Evolutionary conservation across 2,329 filamentous ascomycete species (phyloP).

Genomic region (Pseudogymnoascus verrucosus): DNA sequence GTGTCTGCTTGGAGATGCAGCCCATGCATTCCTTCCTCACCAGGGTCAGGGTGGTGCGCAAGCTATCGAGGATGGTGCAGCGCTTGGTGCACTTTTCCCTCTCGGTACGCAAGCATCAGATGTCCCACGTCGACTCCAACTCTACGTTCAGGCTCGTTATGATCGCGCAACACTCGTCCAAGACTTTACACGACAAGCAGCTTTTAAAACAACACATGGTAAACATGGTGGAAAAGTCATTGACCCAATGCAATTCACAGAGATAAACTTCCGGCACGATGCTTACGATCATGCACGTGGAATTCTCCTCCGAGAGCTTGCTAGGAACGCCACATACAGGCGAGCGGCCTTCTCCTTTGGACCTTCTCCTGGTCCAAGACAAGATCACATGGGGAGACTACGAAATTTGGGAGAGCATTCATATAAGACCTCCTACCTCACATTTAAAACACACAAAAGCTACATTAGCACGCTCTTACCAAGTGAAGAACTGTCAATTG

Average conservation of each 20-base stretch:
- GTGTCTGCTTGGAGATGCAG: conserved; percentile 57
- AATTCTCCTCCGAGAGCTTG: conserved; percentile 23
- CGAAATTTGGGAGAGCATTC: background rate
- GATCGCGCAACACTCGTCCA: conserved; percentile 35
- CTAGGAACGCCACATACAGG: conserved; percentile 26
- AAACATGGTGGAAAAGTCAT: conserved; percentile 14
- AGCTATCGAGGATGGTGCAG: conserved; percentile 33
- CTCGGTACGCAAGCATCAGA: background rate
- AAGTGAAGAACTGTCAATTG: background rate
- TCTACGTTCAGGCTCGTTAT: conserved; percentile 20
- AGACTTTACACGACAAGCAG: conserved; percentile 33
- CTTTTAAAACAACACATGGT: conserved; percentile 11
- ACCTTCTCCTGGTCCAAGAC: conserved; percentile 21
- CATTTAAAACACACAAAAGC: conserved; percentile 16
- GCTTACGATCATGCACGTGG: conserved; percentile 42
- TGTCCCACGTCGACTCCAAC: conserved; percentile 34
- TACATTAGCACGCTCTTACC: conserved; percentile 8
- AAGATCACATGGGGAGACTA: background rate
- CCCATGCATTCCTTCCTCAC: conserved; percentile 60
- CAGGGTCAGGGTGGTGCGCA: conserved; percentile 55
- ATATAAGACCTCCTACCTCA: conserved; percentile 30
- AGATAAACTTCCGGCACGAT: conserved; percentile 41
- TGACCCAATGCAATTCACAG: conserved; percentile 36
- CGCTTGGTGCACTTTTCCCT: conserved; percentile 28
- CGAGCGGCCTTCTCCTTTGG: conserved; percentile 35